These are phyloP conservation scores for Backusella parvicylindrica DNA, from an alignment of 192 early-diverging fungal genomes.

Conservation along the genomic window DNA sequence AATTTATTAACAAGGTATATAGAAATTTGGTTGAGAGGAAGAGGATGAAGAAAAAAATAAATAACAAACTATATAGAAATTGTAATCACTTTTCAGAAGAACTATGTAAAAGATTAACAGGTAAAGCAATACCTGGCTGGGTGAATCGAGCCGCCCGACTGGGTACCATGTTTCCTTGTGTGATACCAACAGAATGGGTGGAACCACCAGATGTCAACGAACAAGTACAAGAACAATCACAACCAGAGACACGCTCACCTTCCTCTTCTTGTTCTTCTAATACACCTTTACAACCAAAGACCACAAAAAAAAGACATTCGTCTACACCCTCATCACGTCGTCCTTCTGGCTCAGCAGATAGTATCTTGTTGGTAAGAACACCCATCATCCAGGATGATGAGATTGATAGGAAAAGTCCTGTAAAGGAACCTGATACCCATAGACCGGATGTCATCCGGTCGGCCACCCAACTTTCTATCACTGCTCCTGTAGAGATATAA, in stretches of 20 bases:
- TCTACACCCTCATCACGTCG: background rate
- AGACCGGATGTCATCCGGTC: constrained; percentile 31
- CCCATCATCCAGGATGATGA: constrained; percentile 13
- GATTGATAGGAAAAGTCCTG: background rate
- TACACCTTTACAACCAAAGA: background rate
- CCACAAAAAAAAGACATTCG: background rate
- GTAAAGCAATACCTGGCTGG: constrained; percentile 18
- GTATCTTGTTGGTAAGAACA: constrained; percentile 7
- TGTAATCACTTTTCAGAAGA: constrained; percentile 30
- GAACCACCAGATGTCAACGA: constrained; percentile 20
- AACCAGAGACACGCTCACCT: background rate
- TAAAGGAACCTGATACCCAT: constrained; percentile 31
- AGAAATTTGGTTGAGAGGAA: background rate
- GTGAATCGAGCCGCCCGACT: constrained; percentile 27
- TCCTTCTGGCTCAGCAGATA: constrained; percentile 12
- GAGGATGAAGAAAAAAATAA: background rate
- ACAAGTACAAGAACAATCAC: background rate
- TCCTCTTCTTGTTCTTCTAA: constrained; percentile 8
- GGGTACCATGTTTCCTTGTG: constrained; percentile 27
- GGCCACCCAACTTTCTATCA: constrained; percentile 29
- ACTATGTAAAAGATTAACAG: constrained; percentile 19
- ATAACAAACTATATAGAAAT: constrained; percentile 7
- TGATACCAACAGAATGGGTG: constrained; percentile 24
- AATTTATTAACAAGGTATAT: constrained; percentile 29
- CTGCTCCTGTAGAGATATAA: constrained; percentile 26